Evolutionary conservation across 495 filamentous ascomycete species (phyloP).

Genomic region (Podospora pseudocomata): DNA sequence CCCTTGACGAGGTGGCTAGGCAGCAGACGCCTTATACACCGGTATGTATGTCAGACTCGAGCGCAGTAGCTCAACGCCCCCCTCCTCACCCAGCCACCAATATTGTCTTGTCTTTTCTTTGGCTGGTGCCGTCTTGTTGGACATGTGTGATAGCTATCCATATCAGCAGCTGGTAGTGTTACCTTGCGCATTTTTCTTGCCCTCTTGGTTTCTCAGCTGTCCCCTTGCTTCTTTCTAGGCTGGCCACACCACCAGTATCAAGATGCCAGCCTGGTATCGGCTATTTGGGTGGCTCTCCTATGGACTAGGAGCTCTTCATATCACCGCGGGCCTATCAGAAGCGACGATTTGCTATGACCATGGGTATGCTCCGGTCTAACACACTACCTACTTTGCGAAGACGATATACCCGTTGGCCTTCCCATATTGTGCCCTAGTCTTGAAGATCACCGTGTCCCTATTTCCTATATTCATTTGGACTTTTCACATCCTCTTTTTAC

Average conservation of each 20-base stretch:
- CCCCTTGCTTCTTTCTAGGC: not conserved
- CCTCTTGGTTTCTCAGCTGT: not conserved
- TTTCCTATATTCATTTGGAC: not conserved
- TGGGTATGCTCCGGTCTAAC: slow-evolving; percentile 8
- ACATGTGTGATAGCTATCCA: not conserved
- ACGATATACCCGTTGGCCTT: not conserved
- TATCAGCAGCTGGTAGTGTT: not conserved
- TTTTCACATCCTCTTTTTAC: not conserved
- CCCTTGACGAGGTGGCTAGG: not conserved
- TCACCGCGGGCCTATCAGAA: slow-evolving; percentile 2
- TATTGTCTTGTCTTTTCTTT: not conserved
- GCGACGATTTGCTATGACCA: slow-evolving; percentile 6
- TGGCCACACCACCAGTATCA: slow-evolving; percentile 11
- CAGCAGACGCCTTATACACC: slow-evolving; percentile 3
- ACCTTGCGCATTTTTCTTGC: not conserved
- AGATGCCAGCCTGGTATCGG: slow-evolving; percentile 18
- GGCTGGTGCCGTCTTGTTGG: not conserved
- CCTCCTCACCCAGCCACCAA: not conserved
- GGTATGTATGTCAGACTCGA: slow-evolving; percentile 17
- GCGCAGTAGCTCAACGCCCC: not conserved
- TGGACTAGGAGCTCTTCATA: not conserved
- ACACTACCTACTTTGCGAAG: not conserved
- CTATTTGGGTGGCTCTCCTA: slow-evolving; percentile 22
- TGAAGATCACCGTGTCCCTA: not conserved
- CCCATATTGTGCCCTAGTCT: not conserved